A percentile compares a stretch with the other conserved stretches of the same genome.
These are phyloP conservation scores for Penicillium turbatum DNA, from an alignment of 495 filamentous ascomycete genomes.

Conservation along the genomic window DNA sequence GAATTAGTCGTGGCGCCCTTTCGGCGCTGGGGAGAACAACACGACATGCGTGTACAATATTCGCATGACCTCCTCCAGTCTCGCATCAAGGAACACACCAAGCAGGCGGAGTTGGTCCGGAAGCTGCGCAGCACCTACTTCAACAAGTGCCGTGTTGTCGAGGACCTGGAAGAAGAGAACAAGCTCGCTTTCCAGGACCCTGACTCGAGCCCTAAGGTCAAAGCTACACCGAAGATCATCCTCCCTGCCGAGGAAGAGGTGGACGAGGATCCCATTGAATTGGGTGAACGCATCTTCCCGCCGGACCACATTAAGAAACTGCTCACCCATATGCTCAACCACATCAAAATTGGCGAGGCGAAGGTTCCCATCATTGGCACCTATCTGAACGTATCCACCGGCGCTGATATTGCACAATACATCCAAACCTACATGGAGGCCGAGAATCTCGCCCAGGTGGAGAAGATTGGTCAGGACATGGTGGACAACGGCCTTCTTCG, in stretches of 20 bases:
- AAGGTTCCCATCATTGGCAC: constrained; percentile 95
- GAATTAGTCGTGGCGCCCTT: constrained; percentile 94
- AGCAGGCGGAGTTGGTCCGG: constrained; percentile 81
- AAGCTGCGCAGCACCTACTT: constrained; percentile 95
- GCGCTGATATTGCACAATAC: constrained; percentile 91
- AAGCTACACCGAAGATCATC: constrained; percentile 56
- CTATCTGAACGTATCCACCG: constrained; percentile 86
- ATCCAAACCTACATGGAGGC: constrained; percentile 83
- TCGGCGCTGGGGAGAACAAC: constrained; percentile 89
- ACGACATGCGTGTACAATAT: constrained; percentile 82
- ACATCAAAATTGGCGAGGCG: constrained; percentile 78
- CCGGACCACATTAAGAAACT: constrained; percentile 88
- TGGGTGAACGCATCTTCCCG: constrained; percentile 81
- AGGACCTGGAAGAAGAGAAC: constrained; percentile 97
- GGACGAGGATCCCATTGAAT: constrained; percentile 78
- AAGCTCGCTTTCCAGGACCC: constrained; percentile 95
- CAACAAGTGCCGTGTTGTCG: constrained; percentile 94
- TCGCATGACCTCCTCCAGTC: constrained; percentile 90
- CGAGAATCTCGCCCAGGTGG: constrained; percentile 78
- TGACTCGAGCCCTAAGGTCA: constrained; percentile 49
- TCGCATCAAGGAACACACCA: constrained; percentile 87
- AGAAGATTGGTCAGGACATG: constrained; percentile 90
- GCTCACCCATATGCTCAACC: constrained; percentile 77
- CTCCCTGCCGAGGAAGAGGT: constrained; percentile 53
- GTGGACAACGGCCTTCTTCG: constrained; percentile 82